Evolutionary conservation across 345 rosid species (phyloP), one percentile per base, ranked within the genome.

Genomic region (Carallia pectinifolia): DNA sequence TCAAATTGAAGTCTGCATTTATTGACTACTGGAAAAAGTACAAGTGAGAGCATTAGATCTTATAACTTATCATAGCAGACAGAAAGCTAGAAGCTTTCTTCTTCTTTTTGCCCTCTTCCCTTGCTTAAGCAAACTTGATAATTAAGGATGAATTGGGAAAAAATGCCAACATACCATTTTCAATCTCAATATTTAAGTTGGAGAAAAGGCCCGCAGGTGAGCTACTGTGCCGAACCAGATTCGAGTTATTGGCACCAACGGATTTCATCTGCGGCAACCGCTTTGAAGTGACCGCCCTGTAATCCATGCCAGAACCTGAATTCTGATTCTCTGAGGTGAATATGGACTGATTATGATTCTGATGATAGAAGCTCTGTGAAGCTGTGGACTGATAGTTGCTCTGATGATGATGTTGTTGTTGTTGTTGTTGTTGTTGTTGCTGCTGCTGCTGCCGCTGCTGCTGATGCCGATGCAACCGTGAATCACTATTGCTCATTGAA

Each of bases 141-240:
- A 23, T 23, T 23, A 19, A 65, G 18, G 31, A 19, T 34, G 18
- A 71, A 16, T 23, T 59, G 9, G 58, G 12, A 6, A 37, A 5
- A 9, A 64, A 7, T 52, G 59, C 47, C 6, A 4, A 40, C 56
- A 38, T 86, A 87, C 99, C 90, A 61, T 82, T 85, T 68, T 95
- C 97, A 61, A 77, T 50, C 44, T 72, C 77, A 39, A 86, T 79
- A 60, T 86, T 78, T 30, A 95, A 73, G 77, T 84, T 76, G 65
- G 95, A 65, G 78, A 95, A 89, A 2, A 95, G 82, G 48, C 99
- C 97, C 4, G 97, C 97, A 7, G 99, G 99, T 0, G 97, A 95
- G 83, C 99, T 95, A 72, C 83, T 86, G 59, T 92, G 99, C 4
- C 99, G 83, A 62, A 88, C 82, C 40, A 90, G 93, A 80, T 71